phyloP scores from a whole-genome alignment of 1,284 basidiomycete genomes.

The Papiliotrema laurentii region DNA sequence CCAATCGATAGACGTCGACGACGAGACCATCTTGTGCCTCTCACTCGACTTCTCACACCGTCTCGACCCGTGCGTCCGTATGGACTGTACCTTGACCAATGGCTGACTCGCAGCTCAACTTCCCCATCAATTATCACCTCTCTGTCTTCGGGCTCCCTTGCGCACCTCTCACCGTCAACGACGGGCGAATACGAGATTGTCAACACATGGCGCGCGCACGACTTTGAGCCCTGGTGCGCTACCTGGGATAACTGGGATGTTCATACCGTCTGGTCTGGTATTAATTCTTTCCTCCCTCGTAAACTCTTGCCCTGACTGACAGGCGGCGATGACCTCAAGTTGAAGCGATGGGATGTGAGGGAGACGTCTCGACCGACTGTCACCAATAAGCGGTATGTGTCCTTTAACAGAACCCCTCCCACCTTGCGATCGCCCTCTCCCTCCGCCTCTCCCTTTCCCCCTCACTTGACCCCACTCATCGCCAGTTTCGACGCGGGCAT shows the following conservation, averaged over 20 bases:
- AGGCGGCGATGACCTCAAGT: constrained; percentile 89
- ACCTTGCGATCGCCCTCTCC: no score
- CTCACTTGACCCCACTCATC: no score
- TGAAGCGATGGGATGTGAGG: constrained; percentile 91
- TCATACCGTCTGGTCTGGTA: constrained; percentile 78
- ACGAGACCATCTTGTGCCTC: constrained; percentile 64
- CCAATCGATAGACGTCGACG: constrained; percentile 58
- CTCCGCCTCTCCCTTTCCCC: no score
- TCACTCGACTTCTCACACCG: constrained; percentile 85
- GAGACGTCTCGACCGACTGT: constrained; percentile 61
- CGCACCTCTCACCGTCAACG: constrained; percentile 55
- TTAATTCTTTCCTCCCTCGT: not conserved
- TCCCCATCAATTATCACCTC: constrained; percentile 63
- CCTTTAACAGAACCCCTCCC: not conserved
- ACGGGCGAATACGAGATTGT: constrained; percentile 51
- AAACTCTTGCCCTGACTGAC: no score
- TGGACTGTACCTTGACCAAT: no score
- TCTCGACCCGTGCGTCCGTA: constrained; percentile 17
- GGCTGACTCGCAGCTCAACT: not conserved
- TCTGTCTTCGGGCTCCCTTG: constrained; percentile 69
- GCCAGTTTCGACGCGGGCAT: constrained; percentile 85
- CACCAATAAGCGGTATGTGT: constrained; percentile 64
- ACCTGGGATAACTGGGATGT: constrained; percentile 82
- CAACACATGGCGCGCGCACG: constrained; percentile 78
- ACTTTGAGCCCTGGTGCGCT: constrained; percentile 90